Base-by-base conservation (phyloP, 495 filamentous ascomycete genomes). In the Trichocladium uniseriatum region DNA sequence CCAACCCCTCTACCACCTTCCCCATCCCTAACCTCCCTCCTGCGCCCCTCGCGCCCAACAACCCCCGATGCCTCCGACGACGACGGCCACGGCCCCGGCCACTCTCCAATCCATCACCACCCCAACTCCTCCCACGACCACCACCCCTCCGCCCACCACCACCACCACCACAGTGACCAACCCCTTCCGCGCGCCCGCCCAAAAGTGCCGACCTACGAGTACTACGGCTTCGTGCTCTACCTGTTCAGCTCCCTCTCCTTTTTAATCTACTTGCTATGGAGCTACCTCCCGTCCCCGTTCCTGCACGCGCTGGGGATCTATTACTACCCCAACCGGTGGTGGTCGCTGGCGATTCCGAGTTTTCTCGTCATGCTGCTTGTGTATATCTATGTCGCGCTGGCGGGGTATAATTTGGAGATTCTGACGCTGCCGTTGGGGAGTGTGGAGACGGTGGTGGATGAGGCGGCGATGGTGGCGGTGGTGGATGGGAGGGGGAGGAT, bases 271-370 rank as follows among this genome's bases (percentile, higher is more conserved):
- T 73, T 97, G 9, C 77, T 97, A 2, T 98, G 94, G 92, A 84
- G 86, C 11, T 97, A 89, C 63, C 82, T 95, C 3, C 92, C 92
- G 0, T 87, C 86, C 16, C 86, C 89, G 0, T 88, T 97, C 64
- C 76, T 98, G 20, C 87, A 95, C 63, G 87, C 89, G 49, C 73
- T 97, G 22, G 91, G 92, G 8, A 94, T 98, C 42, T 83, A 88
- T 70, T 97, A 97, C 73, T 98, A 95, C 54, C 92, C 94, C 3
- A 86, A 94, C 62, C 81, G 92, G 19, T 98, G 92, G 92, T 98
- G 92, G 92, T 85, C 84, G 24, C 74, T 98, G 9, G 92, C 92
- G 1, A 80, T 96, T 14, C 92, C 92, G 1, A 79, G 82, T 3
- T 97, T 87, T 70, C 68, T 96, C 38, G 91, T 96, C 40, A 91